Base-by-base conservation (phyloP, 2,329 filamentous ascomycete genomes). In the Cladobotryum mycophilum region DNA sequence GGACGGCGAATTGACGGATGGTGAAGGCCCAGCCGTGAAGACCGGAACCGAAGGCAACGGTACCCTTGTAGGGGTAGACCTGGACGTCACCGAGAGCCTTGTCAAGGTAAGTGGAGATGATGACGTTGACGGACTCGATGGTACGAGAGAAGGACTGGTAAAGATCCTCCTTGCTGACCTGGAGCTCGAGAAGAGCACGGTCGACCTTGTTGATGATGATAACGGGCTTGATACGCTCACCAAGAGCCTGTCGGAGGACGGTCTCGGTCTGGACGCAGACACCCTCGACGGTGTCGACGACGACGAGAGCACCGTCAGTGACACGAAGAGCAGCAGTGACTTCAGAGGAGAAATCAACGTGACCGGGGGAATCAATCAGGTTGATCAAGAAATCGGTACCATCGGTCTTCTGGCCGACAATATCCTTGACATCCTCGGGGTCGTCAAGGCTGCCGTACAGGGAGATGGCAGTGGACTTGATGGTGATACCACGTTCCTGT, bases 141-240 rank as follows among this genome's bases (percentile, higher is more conserved):
- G 93, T 96, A 86, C 92, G 88, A 60, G 89, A 91, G 87, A 99
- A 99, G 73, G 92, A 96, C 82, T 97, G 92, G 86, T 96, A 99
- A 63, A 99, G 80, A 71, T 99, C 93, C 80, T 99, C 93, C 86
- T 97, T 96, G 76, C 84, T 86, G 70, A 96, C 86, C 81, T 99
- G 93, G 60, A 99, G 85, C 80, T 99, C 93, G 73, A 99, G 90
- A 70, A 99, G 89, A 77, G 93, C 91, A 79, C 93, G 92, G 73
- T 99, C 93, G 76, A 99, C 93, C 88, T 99, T 99, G 90, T 99
- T 99, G 85, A 99, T 96, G 77, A 96, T 88, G 72, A 96, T 84
- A 69, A 99, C 92, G 68, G 93, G 93, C 88, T 97, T 97, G 78
- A 99, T 99, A 80, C 93, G 92, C 86, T 99, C 93, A 84, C 89